phyloP scores from a whole-genome alignment of 2,329 filamentous ascomycete species.

The Trichoderma harzianum region DNA sequence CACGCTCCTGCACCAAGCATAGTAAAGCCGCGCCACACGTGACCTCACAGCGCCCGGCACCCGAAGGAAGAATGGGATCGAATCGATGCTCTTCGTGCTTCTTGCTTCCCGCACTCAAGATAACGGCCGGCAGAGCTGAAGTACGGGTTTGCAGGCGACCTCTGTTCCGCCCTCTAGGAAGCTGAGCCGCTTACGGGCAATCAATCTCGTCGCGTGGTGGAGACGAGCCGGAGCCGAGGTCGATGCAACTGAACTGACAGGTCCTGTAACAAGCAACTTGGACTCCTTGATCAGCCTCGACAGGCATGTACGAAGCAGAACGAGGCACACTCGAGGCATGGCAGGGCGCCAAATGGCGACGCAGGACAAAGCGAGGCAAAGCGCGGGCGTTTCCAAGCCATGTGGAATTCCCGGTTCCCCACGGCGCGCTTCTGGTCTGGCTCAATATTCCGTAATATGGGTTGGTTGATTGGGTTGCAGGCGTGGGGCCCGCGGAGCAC shows the following conservation, averaged over 20 bases:
- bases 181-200: neutral
- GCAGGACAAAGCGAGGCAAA: neutral
- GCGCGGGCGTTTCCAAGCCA: neutral
- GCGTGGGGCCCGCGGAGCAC: constrained; percentile 6
- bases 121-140: neutral
- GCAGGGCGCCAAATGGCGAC: neutral
- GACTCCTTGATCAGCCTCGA: neutral
- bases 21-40: constrained; percentile 16
- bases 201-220: neutral
- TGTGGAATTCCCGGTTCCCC: constrained; percentile 3
- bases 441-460: neutral
- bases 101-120: neutral
- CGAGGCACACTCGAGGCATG: neutral
- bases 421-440: neutral
- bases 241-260: neutral
- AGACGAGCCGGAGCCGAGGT: neutral
- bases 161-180: neutral
- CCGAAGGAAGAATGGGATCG: neutral
- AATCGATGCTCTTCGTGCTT: neutral
- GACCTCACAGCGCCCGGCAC: neutral
- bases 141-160: neutral
- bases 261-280: neutral
- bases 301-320: neutral
- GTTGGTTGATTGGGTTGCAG: neutral
- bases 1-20: neutral